Evolutionary conservation across 345 rosid species (phyloP), one percentile per base, ranked within the genome.

Genomic region (Murraya paniculata): DNA sequence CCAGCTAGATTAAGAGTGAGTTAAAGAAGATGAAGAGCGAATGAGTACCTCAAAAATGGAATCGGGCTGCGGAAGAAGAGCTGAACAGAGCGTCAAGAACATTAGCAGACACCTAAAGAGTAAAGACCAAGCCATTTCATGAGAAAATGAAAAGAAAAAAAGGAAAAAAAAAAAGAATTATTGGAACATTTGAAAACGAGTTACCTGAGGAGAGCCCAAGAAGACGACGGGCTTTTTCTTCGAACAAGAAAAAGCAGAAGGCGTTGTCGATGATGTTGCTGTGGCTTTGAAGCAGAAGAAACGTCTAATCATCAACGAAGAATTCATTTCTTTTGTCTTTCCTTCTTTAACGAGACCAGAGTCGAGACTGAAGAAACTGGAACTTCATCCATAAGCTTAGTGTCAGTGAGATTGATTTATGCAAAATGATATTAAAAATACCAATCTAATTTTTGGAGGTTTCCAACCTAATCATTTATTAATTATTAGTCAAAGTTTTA

Each of bases 201-300:
- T 64, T 35, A 91, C 99, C 92, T 92, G 86, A 81, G 99, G 98
- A 81, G 99, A 91, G 74, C 98, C 99, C 75, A 96, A 71, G 89
- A 96, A 94, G 82, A 94, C 91, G 53, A 93, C 90, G 9, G 94
- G 82, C 79, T 88, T 94, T 86, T 90, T 93, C 89, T 82, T 90
- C 36, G 89, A 82, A 57, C 84, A 6, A 73, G 87, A 71, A 41
- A 81, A 55, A 80, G 88, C 21, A 35, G 85, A 73, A 77, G 90
- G 45, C 11, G 85, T 14, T 16, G 84, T 74, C 72, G 82, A 6
- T 28, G 73, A 24, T 14, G 33, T 19, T 39, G 81, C 73, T 28
- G 86, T 6, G 53, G 83, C 8, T 4, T 73, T 82, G 79, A 58
- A 84, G 85, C 94, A 90, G 84, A 85, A 84, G 85, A 93, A 87